phyloP scores from a whole-genome alignment of 352 stramenopile genomes.

The Pythium brachiatum region DNA sequence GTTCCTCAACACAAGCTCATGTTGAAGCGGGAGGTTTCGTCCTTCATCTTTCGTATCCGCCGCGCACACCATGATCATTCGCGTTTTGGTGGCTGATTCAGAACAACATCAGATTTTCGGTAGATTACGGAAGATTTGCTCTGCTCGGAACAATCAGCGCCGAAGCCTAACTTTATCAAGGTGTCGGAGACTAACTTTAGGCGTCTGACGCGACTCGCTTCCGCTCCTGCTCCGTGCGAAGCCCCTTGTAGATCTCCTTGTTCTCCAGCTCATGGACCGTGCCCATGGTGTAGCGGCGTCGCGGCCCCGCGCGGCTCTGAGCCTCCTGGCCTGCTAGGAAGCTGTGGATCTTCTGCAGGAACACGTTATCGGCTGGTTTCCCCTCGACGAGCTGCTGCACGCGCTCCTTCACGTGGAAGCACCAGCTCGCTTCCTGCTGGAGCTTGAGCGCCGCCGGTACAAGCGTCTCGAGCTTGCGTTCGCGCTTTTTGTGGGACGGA shows the following conservation, averaged over 20 bases:
- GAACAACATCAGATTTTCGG: background rate
- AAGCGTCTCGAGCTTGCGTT: slow-evolving; percentile 38
- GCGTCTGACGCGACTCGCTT: slow-evolving; percentile 3
- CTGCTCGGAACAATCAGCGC: too few relatives aligned
- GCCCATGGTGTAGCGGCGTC: slow-evolving; percentile 41
- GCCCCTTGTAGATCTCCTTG: slow-evolving; percentile 45
- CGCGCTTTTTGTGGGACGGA: slow-evolving; percentile 59
- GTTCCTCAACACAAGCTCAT: background rate
- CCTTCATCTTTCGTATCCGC: too few relatives aligned
- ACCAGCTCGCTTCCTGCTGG: slow-evolving; percentile 52
- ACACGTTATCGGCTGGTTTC: slow-evolving; percentile 31
- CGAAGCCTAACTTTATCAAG: too few relatives aligned
- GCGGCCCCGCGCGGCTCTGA: background rate
- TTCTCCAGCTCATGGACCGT: slow-evolving; percentile 61
- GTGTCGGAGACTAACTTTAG: too few relatives aligned
- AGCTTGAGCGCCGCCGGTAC: slow-evolving; percentile 43
- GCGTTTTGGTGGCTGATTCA: background rate
- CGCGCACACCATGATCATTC: too few relatives aligned
- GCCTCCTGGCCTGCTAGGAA: slow-evolving; percentile 12
- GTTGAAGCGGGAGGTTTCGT: background rate
- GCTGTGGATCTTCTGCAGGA: slow-evolving; percentile 39
- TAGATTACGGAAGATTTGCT: too few relatives aligned
- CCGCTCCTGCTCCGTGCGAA: slow-evolving; percentile 23
- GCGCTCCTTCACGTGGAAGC: slow-evolving; percentile 47
- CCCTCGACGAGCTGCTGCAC: slow-evolving; percentile 43